Evolutionary conservation across 1,139 yeast species (phyloP).

Genomic region (Saccharomyces hybrid): DNA sequence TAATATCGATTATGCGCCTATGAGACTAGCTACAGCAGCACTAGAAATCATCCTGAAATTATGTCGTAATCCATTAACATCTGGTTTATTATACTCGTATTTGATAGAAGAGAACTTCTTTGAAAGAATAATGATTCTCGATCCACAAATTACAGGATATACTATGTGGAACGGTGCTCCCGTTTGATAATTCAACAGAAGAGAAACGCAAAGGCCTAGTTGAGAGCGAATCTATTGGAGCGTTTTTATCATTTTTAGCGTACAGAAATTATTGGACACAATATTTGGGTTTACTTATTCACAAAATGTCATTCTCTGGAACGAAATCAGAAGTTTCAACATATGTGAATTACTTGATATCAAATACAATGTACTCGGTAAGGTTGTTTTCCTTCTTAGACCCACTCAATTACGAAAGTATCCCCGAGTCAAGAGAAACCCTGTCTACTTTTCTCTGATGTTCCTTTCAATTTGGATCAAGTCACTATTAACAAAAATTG

Average conservation of each 20-base stretch:
- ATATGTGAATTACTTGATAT: slow-evolving; percentile 47
- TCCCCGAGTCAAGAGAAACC: slow-evolving; percentile 23
- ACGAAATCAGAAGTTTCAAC: slow-evolving; percentile 49
- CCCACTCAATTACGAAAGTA: slow-evolving; percentile 50
- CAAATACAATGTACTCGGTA: slow-evolving; percentile 42
- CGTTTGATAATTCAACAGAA: slow-evolving; percentile 33
- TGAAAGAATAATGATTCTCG: slow-evolving; percentile 44
- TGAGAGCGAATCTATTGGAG: slow-evolving; percentile 37
- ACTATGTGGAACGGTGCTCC: slow-evolving; percentile 46
- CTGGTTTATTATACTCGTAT: slow-evolving; percentile 44
- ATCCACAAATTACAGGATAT: slow-evolving; percentile 44
- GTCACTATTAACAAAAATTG: slow-evolving; percentile 25
- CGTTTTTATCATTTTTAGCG: slow-evolving; percentile 55
- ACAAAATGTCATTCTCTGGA: slow-evolving; percentile 45
- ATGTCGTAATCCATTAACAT: slow-evolving; percentile 48
- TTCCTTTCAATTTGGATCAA: slow-evolving; percentile 35
- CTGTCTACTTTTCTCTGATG: slow-evolving; percentile 31
- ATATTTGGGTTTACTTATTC: slow-evolving; percentile 65
- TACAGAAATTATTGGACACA: slow-evolving; percentile 59
- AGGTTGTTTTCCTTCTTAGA: slow-evolving; percentile 63
- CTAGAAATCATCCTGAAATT: slow-evolving; percentile 56
- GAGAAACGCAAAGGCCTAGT: slow-evolving; percentile 36
- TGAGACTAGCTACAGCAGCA: slow-evolving; percentile 49
- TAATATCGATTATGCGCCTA: slow-evolving; percentile 47
- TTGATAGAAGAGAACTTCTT: slow-evolving; percentile 48